Evolutionary conservation across 805 yeast genomes (phyloP).

Genomic region (Torulaspora delbrueckii): DNA sequence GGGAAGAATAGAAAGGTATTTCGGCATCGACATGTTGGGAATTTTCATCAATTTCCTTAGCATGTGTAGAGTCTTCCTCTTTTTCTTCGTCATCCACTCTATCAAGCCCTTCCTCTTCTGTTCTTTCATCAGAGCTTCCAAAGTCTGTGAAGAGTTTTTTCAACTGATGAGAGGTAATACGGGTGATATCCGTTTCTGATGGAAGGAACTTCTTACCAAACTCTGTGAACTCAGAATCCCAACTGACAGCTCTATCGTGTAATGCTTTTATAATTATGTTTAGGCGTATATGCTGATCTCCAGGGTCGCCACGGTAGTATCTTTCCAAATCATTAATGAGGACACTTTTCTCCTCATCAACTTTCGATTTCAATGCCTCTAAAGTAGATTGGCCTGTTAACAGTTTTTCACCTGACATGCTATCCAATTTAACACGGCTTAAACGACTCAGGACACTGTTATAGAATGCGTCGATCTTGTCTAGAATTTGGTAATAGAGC

Average conservation of each 20-base stretch:
- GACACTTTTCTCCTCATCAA: conserved; percentile 45
- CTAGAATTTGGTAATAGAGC: conserved; percentile 48
- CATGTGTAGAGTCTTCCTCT: neutral
- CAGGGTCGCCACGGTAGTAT: conserved; percentile 50
- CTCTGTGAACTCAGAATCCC: conserved; percentile 80
- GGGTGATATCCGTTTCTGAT: conserved; percentile 85
- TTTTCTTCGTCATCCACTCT: neutral
- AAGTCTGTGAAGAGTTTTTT: conserved; percentile 65
- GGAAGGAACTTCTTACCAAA: conserved; percentile 80
- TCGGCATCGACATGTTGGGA: neutral
- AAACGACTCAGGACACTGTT: conserved; percentile 66
- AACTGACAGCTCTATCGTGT: conserved; percentile 75
- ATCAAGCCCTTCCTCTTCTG: conserved; percentile 2
- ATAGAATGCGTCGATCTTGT: conserved; percentile 58
- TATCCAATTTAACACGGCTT: conserved; percentile 68
- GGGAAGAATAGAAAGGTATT: neutral
- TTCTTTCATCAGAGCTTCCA: conserved; percentile 10
- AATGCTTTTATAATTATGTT: conserved; percentile 65
- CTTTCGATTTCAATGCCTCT: conserved; percentile 50
- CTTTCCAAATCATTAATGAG: conserved; percentile 45
- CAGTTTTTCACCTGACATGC: conserved; percentile 63
- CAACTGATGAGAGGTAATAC: conserved; percentile 84
- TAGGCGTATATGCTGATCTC: conserved; percentile 63
- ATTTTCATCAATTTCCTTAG: no score
- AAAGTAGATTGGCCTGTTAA: conserved; percentile 63